Base-by-base conservation (phyloP, 2,329 filamentous ascomycete species). In the Nothophoma quercina region DNA sequence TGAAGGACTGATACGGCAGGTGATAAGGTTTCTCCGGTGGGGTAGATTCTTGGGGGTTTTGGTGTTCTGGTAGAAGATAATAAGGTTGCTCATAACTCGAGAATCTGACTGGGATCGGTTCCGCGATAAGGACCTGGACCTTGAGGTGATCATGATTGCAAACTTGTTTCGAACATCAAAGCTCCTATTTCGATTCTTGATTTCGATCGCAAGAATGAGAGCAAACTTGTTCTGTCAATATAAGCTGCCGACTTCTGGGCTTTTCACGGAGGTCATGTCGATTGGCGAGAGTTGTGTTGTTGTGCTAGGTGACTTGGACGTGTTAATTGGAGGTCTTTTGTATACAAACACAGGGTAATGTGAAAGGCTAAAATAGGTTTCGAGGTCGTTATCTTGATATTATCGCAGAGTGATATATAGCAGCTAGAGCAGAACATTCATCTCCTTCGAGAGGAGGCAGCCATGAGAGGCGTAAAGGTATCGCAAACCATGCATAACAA, bases 401-500 rank as follows among this genome's bases (percentile, higher is more conserved):
- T 60, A 55, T 45, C 18, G 33, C 47, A 47, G 16, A 51, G 34
- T 56, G 38, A 38, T 51, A 58, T 52, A 36, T 54, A 48, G 7
- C 38, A 50, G 51, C 36, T 48, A 25, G 53, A 49, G 28, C 43
- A 51, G 56, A 55, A 45, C 51, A 32, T 58, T 53, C 34, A 55
- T 30, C 52, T 60, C 51, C 34, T 36, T 35, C 21, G 3, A 13
- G 13, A 53, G 30, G 36, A 38, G 28, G 8, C 34, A 43, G 45
- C 53, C 53, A 15, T 52, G 12, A 44, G 18, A 45, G 51, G 39
- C 62, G 51, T 49, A 29, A 26, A 60, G 62, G 59, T 63, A 61
- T 65, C 59, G 55, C 61, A 62, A 45, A 43, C 63, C 51, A 64
- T 65, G 58, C 59, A 60, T 28, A 51, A 52, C 51, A 53, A 34